phyloP scores from a whole-genome alignment of 108 stramenopile species.

The Skeletonema tropicum region DNA sequence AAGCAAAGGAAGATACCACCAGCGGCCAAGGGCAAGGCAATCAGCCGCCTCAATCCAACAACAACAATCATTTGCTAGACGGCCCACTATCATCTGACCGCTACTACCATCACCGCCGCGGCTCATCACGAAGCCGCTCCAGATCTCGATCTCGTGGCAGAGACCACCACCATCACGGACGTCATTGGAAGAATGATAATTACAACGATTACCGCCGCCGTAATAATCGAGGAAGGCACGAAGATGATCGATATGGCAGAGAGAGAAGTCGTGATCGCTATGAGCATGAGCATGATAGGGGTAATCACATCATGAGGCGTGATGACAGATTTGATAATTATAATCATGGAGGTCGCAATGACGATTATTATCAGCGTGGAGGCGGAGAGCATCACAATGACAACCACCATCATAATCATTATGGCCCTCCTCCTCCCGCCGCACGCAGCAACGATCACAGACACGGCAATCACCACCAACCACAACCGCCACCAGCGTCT shows the following conservation, averaged over 20 bases:
- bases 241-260: not conserved
- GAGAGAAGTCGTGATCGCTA: not conserved
- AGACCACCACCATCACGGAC: conserved; percentile 1
- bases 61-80: conserved; percentile 7
- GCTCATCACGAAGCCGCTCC: conserved; percentile 19
- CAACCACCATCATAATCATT: not conserved
- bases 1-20: not conserved
- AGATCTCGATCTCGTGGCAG: conserved; percentile 1
- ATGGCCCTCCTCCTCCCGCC: not conserved
- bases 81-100: conserved; percentile 22
- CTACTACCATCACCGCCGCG: not conserved
- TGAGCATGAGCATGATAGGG: not conserved
- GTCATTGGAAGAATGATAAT: conserved; percentile 4
- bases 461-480: not conserved
- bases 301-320: not conserved
- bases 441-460: not conserved
- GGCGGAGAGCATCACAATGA: not conserved
- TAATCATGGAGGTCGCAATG: conserved; percentile 7
- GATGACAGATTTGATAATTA: not conserved
- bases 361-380: not conserved
- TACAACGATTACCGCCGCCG: not conserved
- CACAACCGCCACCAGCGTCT: not conserved
- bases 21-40: not conserved
- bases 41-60: not conserved
- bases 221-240: not conserved